These are phyloP conservation scores for Tulasnella sp. DNA, from an alignment of 768 basidiomycete genomes.

Conservation along the genomic window DNA sequence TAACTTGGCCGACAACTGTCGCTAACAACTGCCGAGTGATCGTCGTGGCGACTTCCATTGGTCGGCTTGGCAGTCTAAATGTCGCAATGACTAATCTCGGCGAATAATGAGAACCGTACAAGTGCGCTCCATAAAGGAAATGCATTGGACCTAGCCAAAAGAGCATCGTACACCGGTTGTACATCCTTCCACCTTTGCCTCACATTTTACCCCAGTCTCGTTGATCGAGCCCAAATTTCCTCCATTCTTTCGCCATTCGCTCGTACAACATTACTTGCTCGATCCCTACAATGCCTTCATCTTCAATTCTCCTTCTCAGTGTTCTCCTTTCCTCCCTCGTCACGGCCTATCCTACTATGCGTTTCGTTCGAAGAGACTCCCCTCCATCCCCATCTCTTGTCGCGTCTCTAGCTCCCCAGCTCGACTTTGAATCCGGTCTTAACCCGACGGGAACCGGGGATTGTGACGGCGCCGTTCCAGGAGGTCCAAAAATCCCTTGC, in stretches of 20 bases:
- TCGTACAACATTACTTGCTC: not conserved
- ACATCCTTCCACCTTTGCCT: not conserved
- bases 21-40: too few species aligned
- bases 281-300: not conserved
- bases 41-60: too few species aligned
- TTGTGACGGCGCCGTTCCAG: constrained; percentile 52
- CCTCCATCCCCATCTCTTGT: not conserved
- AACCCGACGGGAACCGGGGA: constrained; percentile 61
- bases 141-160: too few species aligned
- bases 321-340: not conserved
- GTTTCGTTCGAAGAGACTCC: too few species aligned
- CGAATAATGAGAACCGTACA: too few species aligned
- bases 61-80: too few species aligned
- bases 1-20: too few species aligned
- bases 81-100: too few species aligned
- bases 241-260: not conserved
- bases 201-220: not conserved
- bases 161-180: too few species aligned
- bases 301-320: not conserved
- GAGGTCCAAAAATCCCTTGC: constrained; percentile 50
- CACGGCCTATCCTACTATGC: not conserved
- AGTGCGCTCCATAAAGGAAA: too few species aligned
- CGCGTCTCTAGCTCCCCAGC: constrained; percentile 43
- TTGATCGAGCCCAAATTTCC: not conserved
- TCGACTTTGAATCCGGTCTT: constrained; percentile 43